Base-by-base conservation (phyloP, 2,329 filamentous ascomycete genomes). In the Nothophaeocryptopus gaeumannii region DNA sequence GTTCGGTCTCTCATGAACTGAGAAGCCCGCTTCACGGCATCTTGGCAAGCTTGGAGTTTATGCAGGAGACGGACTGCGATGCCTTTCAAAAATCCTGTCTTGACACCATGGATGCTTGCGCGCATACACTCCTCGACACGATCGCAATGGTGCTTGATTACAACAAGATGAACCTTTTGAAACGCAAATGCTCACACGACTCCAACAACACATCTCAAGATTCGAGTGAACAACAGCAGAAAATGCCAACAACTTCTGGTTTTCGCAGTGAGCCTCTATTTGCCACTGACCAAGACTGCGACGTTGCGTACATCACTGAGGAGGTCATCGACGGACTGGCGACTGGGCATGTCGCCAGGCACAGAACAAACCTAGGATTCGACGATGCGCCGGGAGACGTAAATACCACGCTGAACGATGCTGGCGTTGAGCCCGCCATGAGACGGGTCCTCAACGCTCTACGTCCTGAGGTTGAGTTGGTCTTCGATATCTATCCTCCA, bases 1-100 rank as follows among this genome's bases (percentile, higher is more conserved):
- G 68, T 16, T 71, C 69, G 4, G 74, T 80, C 9, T 76, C 72
- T 16, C 78, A 80, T 55, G 78, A 80, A 54, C 65, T 80, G 8
- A 67, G 76, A 3, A 72, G 62, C 34, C 63, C 63, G 5, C 53
- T 66, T 2, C 63, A 66, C 36, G 59, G 60, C 3, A 63, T 63
- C 10, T 50, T 66, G 2, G 63, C 53, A 1, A 56, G 46, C 3
- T 35, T 63, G 11, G 62, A 79, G 71, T 44, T 82, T 3, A 59
- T 84, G 0, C 71, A 74, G 3, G 78, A 81, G n/a, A 65, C 62
- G 10, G 45, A 45, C 4, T 53, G 59, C 20, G 58, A 58, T 26
- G 20, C 39, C 8, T 59, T 60, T n/a, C 63, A 65, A 39, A 50
- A 38, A 9, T 51, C 53, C 12, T 58, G 55, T 38, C 34, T 56